A percentile compares a stretch with the other conserved stretches of the same genome.
Evolutionary conservation across 306 rosid species (phyloP).

Genomic region (Ziziphus jujuba): DNA sequence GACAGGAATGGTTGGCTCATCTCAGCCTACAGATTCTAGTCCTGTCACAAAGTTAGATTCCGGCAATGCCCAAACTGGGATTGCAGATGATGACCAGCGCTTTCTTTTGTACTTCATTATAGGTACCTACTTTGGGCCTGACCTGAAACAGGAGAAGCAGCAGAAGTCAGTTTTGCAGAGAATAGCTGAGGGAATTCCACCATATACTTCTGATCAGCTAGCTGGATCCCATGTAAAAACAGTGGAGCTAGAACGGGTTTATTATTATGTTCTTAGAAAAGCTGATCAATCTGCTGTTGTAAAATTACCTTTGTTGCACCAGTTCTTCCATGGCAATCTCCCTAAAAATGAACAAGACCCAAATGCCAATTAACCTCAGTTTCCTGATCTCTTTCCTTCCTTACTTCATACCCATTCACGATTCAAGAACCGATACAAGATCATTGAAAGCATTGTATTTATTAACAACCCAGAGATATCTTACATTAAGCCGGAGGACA

Average conservation of each 20-base stretch:
- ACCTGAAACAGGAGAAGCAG: conserved; percentile 37
- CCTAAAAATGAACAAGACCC: conserved; percentile 23
- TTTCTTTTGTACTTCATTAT: conserved; percentile 54
- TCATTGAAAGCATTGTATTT: conserved; percentile 41
- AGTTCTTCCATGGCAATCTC: conserved; percentile 42
- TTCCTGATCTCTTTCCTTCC: conserved; percentile 54
- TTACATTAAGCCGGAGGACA: conserved; percentile 40
- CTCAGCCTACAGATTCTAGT: conserved; percentile 20
- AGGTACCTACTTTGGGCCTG: conserved; percentile 69
- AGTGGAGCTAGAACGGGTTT: conserved; percentile 43
- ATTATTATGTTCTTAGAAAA: conserved; percentile 48
- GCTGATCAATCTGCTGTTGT: conserved; percentile 42
- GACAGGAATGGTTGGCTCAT: conserved; percentile 21
- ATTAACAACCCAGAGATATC: conserved; percentile 39
- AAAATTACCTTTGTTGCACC: conserved; percentile 31
- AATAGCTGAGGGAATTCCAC: conserved; percentile 63
- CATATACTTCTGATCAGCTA: conserved; percentile 50
- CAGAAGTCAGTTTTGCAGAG: conserved; percentile 57
- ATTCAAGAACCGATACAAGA: conserved; percentile 19
- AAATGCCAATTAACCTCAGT: conserved; percentile 48
- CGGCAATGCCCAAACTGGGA: conserved; percentile 16
- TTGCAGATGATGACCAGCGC: conserved; percentile 36
- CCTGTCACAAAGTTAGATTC: conserved; percentile 12
- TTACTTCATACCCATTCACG: conserved; percentile 41
- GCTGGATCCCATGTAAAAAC: conserved; percentile 38